These are phyloP conservation scores for Monosporozyma yasuniensis DNA, from an alignment of 805 yeast genomes.

Conservation along the genomic window DNA sequence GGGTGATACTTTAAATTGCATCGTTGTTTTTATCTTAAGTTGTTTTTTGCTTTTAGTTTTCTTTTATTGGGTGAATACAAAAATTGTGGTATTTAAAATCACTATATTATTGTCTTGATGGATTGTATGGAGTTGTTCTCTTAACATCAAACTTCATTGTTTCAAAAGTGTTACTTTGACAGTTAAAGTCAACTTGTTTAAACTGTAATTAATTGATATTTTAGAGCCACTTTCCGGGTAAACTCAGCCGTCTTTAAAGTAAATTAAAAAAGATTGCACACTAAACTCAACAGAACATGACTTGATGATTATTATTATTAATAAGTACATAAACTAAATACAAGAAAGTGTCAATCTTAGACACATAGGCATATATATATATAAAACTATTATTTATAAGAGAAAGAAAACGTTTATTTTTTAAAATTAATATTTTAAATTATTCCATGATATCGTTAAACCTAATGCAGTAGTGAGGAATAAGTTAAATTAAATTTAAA, in stretches of 20 bases:
- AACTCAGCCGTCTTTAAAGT: no score
- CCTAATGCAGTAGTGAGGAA: no score
- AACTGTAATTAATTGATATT: not conserved
- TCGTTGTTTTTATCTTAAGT: not conserved
- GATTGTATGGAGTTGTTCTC: not conserved
- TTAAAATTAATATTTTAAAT: no score
- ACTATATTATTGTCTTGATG: not conserved
- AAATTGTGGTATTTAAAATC: not conserved
- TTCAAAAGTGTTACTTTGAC: not conserved
- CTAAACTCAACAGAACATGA: not conserved
- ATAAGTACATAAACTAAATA: conserved; percentile 1
- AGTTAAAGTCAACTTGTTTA: not conserved
- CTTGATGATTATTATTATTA: not conserved
- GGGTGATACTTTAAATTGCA: conserved; percentile 30
- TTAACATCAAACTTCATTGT: not conserved
- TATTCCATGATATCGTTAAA: no score
- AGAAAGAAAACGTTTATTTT: not conserved
- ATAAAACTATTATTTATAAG: not conserved
- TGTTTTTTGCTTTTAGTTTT: not conserved
- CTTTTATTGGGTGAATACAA: not conserved
- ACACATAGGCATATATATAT: conserved; percentile 1
- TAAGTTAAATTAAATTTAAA: no score
- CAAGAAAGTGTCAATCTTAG: conserved; percentile 2
- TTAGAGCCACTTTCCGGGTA: not conserved
- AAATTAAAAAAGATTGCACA: not conserved